Base-by-base conservation (phyloP, 1,284 basidiomycete species). In the Puccinia hordei region DNA sequence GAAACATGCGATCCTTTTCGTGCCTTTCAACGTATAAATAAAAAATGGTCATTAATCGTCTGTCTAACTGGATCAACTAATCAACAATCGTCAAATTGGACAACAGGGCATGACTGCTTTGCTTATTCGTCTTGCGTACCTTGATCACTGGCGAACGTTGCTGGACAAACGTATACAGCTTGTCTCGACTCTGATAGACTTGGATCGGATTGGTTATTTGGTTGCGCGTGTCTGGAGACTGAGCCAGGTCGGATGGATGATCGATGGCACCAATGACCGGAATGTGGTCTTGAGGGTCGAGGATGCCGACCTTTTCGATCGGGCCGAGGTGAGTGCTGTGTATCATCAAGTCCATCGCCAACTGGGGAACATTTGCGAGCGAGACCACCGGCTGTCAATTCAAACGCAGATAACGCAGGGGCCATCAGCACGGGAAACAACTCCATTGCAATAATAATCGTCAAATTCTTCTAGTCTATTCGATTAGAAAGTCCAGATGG, bases 91-190 rank as follows among this genome's bases (percentile, higher is more conserved):
- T 49, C 17, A 49, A 49, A 15, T 19, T 8, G 46, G 46, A 49
- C 46, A 49, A 13, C 2, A 15, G 3, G 8, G 17, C 17, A 9
- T 49, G 17, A 49, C 17, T 19, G 46, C 17, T 49, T 49, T 49
- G 8, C 46, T 15, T 8, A 2, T 49, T 49, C 46, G 10, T 13
- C 46, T 49, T 15, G 10, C 46, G 46, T 49, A 49, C 73, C 59
- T 75, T 75, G 4, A 75, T 38, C 9, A 75, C 73, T 17, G 73
- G 73, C 30, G 73, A 75, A 10, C 73, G 33, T 75, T 59, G 73
- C 44, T 75, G 73, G 38, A 75, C 38, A 49, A 75, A 49, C 9
- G 73, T 75, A 49, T 44, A 46, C 9, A 38, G 44, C 24, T 22
- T 51, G 51, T 73, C 51, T 19, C 3, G 30, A 27, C 53, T 44